Conservation (phyloP, 331 rosid genomes). For the Acacia concinna region DNA sequence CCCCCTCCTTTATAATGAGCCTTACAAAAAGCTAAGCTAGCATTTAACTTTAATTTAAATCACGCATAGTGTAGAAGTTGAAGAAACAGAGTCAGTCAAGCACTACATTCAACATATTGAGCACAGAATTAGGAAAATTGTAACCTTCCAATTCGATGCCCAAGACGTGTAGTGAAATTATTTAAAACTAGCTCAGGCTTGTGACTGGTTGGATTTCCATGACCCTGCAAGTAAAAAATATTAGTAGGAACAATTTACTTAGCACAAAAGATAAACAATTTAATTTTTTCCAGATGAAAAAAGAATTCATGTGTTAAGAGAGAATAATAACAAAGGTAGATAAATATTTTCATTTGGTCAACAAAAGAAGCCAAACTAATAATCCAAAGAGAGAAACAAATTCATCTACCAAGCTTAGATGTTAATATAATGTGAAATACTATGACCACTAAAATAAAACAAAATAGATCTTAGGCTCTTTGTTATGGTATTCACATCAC, state of each 20-base stretch:
- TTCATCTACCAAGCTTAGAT: not conserved
- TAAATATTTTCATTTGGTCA: slow-evolving; percentile 9
- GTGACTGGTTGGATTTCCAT: slow-evolving; percentile 91
- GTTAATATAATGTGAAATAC: slow-evolving; percentile 2
- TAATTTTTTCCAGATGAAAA: not conserved
- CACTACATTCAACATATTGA: not conserved
- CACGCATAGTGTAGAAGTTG: slow-evolving; percentile 7
- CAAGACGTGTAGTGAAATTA: slow-evolving; percentile 87
- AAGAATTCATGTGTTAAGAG: not conserved
- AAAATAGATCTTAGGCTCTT: not conserved
- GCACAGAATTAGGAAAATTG: slow-evolving; percentile 7
- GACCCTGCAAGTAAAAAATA: slow-evolving; percentile 47
- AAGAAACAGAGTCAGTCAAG: not conserved
- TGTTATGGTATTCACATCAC: too few species aligned
- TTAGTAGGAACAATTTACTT: not conserved
- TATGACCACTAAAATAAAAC: not conserved
- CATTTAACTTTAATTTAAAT: slow-evolving; percentile 3
- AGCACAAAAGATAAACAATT: slow-evolving; percentile 1
- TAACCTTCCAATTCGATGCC: slow-evolving; percentile 90
- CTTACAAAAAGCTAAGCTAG: slow-evolving; percentile 1
- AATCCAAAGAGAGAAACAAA: slow-evolving; percentile 11
- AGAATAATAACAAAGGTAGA: not conserved
- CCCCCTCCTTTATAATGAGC: not conserved
- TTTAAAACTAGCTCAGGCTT: slow-evolving; percentile 83
- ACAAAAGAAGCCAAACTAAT: not conserved